Evolutionary conservation across 495 filamentous ascomycete species (phyloP).

Genomic region (Mytilinidion resinicola): DNA sequence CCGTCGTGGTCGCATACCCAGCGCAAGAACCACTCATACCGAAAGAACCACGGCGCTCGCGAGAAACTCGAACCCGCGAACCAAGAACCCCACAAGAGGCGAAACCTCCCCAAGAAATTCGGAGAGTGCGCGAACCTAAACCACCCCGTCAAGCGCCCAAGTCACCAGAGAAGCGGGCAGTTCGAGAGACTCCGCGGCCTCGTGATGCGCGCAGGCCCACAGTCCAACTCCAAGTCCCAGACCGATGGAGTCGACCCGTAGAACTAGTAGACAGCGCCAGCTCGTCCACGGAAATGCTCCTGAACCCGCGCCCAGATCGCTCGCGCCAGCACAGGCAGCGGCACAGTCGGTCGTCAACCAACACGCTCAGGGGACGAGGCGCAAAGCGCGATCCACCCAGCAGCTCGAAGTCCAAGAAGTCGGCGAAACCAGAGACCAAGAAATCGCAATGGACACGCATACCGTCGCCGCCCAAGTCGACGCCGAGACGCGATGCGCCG

Average conservation of each 20-base stretch:
- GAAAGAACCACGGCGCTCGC: background rate
- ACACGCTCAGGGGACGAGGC: conserved; percentile 20
- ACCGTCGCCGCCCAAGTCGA: conserved; percentile 19
- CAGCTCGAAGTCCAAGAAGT: conserved; percentile 21
- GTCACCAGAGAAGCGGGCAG: conserved; percentile 3
- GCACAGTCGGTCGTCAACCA: conserved; percentile 18
- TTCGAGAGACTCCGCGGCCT: background rate
- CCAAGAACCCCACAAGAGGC: background rate
- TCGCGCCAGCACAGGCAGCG: conserved; percentile 20
- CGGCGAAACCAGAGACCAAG: conserved; percentile 5
- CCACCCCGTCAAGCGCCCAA: background rate
- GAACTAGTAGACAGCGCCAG: conserved; percentile 6
- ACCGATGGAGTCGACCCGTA: conserved; percentile 20
- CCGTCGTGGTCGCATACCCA: background rate
- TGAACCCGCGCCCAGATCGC: conserved; percentile 24
- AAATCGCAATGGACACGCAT: conserved; percentile 12
- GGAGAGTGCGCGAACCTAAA: background rate
- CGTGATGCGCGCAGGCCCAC: conserved; percentile 15
- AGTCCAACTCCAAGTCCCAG: conserved; percentile 18
- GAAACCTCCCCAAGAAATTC: background rate
- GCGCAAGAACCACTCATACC: background rate
- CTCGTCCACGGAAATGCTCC: conserved; percentile 22
- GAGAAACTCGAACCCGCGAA: background rate
- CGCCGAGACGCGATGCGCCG: conserved; percentile 7
- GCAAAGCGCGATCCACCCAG: conserved; percentile 25